Base-by-base conservation (phyloP, 2,329 filamentous ascomycete genomes). In the Clathrospora elynae region DNA sequence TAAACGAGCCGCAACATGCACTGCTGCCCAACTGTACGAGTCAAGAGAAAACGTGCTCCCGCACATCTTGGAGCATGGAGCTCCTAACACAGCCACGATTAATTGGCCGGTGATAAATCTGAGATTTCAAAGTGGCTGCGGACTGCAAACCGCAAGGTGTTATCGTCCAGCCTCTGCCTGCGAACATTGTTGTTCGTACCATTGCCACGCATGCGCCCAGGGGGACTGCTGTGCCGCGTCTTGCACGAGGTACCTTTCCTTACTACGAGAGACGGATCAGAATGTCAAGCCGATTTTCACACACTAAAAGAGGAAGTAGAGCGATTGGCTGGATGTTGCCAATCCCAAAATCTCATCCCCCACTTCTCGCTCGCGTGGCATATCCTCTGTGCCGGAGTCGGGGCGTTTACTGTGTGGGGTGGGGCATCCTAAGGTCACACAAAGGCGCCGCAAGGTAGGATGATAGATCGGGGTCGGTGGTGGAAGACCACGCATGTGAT, bases 361-460 rank as follows among this genome's bases (percentile, higher is more conserved):
- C 22, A 13, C 33, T 25, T 35, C 11, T 18, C 33, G 30, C 30
- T 40, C 30, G 37, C 29, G 29, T 40, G 37, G 37, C 25, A 40
- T 45, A 20, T 20, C 36, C 50, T 51, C 32, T 43, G n/a, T 40
- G 36, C 36, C 39, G 42, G 40, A 38, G 38, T 42, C 43, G 43
- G 50, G 35, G 40, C 42, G 35, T 34, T 33, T 51, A 20, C 50
- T 51, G 34, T 42, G 47, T 46, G 43, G 43, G 47, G 50, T 39
- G 48, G 41, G n/a, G 23, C 23, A 31, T 49, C 42, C 35, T 35
- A 24, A 19, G 28, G 36, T 31, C n/a, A 18, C 19, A 26, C 38
- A 17, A 24, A 17, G 24, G 33, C 30, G 13, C 28, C 30, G 38
- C 23, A n/a, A 14, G 23, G 13, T 14, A 28, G 23, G 8, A 31